A percentile compares a stretch with the other conserved stretches of the same genome.
These are phyloP conservation scores for Saccharomyces paradoxus DNA, from an alignment of 805 yeast genomes.

Conservation along the genomic window DNA sequence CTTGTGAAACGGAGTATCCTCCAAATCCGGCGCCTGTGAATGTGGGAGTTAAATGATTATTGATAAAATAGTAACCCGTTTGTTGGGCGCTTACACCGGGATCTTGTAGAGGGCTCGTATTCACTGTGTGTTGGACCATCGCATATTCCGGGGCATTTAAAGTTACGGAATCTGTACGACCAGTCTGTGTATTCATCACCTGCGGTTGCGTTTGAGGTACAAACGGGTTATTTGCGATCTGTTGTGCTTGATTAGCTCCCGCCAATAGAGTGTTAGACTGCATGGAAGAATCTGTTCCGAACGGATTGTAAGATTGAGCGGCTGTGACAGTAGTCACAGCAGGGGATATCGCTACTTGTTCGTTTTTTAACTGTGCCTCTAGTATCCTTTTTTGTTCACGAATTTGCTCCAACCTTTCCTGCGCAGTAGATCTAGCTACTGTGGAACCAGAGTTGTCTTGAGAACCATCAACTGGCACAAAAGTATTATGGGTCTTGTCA, in stretches of 20 bases:
- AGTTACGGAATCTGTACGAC: slow-evolving; percentile 12
- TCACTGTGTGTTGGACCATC: slow-evolving; percentile 9
- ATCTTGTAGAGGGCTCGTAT: slow-evolving; percentile 9
- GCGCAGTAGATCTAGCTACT: slow-evolving; percentile 21
- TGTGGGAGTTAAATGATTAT: slow-evolving; percentile 15
- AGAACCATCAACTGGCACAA: slow-evolving; percentile 12
- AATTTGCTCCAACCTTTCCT: slow-evolving; percentile 29
- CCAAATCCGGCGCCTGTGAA: slow-evolving; percentile 57
- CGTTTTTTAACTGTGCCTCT: slow-evolving; percentile 28
- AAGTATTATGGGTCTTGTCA: slow-evolving; percentile 27
- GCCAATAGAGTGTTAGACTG: neutral
- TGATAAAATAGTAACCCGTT: slow-evolving; percentile 18
- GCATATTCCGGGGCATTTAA: neutral
- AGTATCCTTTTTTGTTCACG: slow-evolving; percentile 26
- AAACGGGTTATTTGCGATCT: slow-evolving; percentile 2
- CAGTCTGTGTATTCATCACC: slow-evolving; percentile 10
- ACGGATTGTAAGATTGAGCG: slow-evolving; percentile 25
- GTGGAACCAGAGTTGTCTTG: slow-evolving; percentile 7
- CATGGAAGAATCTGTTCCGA: slow-evolving; percentile 13
- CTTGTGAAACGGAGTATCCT: slow-evolving; percentile 34
- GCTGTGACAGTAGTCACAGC: slow-evolving; percentile 16
- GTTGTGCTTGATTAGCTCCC: neutral
- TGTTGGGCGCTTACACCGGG: slow-evolving; percentile 19
- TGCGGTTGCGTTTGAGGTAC: slow-evolving; percentile 12
- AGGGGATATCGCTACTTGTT: slow-evolving; percentile 22